Evolutionary conservation across 768 basidiomycete genomes (phyloP).

Genomic region (Phylloporus sp.): DNA sequence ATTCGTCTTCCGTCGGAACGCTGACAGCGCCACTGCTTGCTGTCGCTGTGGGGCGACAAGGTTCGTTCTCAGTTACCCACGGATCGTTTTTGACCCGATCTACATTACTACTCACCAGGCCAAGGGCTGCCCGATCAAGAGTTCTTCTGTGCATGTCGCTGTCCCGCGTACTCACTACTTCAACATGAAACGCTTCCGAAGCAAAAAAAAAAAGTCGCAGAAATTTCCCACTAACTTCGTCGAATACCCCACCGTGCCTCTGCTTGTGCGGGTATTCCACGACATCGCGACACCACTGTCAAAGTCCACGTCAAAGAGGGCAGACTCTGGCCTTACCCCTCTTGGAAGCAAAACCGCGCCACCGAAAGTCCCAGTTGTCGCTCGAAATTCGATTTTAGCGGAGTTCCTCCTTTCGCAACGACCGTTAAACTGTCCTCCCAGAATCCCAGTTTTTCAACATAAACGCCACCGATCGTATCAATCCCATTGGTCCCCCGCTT

Average conservation of each 20-base stretch:
- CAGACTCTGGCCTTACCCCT: neutral
- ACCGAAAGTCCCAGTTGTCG: slow-evolving; percentile 1
- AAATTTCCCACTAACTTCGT: neutral
- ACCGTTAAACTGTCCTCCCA: slow-evolving; percentile 1
- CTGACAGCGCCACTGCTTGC: neutral
- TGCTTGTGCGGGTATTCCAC: neutral
- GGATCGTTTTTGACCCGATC: neutral
- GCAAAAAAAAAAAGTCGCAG: neutral
- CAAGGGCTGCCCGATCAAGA: slow-evolving; percentile 3
- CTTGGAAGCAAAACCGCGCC: neutral
- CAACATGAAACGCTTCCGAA: neutral
- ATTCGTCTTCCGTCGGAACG: slow-evolving; percentile 16
- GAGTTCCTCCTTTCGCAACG: neutral
- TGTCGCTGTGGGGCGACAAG: neutral
- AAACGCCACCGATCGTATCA: neutral
- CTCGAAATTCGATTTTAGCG: neutral
- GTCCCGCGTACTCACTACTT: neutral
- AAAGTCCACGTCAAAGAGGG: neutral
- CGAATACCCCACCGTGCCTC: neutral
- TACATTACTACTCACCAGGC: neutral
- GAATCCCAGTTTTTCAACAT: neutral
- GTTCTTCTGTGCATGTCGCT: neutral
- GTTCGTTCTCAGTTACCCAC: neutral
- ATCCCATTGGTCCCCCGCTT: neutral
- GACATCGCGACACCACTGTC: neutral